These are phyloP conservation scores for Magnolia changhungtana DNA, from an alignment of 164 flowering plant species.

Conservation along the genomic window DNA sequence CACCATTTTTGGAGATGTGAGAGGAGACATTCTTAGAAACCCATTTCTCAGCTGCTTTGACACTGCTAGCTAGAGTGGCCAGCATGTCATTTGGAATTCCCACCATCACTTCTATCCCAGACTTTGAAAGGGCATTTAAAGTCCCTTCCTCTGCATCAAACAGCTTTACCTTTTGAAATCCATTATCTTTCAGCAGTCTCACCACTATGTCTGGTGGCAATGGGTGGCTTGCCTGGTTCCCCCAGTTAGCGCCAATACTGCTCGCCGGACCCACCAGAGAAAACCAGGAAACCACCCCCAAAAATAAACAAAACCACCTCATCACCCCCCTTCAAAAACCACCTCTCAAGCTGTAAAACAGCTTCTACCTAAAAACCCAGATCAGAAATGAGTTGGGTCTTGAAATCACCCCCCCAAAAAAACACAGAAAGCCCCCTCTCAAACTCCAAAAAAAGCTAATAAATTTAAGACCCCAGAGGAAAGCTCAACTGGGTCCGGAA, in stretches of 20 bases:
- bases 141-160: slow-evolving; percentile 74
- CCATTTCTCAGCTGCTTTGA: slow-evolving; percentile 87
- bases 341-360: slow-evolving; percentile 2
- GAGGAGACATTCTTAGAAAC: slow-evolving; percentile 70
- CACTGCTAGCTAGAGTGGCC: slow-evolving; percentile 45
- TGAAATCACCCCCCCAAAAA: neutral
- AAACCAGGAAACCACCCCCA: slow-evolving; percentile 13
- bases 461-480: neutral
- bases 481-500: neutral
- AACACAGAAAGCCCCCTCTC: neutral
- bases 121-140: slow-evolving; percentile 48
- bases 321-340: slow-evolving; percentile 2
- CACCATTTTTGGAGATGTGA: slow-evolving; percentile 41
- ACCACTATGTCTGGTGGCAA: slow-evolving; percentile 61
- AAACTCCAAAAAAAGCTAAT: neutral
- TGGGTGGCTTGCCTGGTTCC: slow-evolving; percentile 73
- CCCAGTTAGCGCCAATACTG: slow-evolving; percentile 92
- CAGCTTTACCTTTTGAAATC: slow-evolving; percentile 81
- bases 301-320: slow-evolving; percentile 18
- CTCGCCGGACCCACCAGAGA: slow-evolving; percentile 25
- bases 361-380: neutral
- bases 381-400: neutral
- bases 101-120: slow-evolving; percentile 87
- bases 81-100: slow-evolving; percentile 97
- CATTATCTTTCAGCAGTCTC: slow-evolving; percentile 62